Evolutionary conservation across 1,284 basidiomycete genomes (phyloP).

Genomic region (Boletus sp.): DNA sequence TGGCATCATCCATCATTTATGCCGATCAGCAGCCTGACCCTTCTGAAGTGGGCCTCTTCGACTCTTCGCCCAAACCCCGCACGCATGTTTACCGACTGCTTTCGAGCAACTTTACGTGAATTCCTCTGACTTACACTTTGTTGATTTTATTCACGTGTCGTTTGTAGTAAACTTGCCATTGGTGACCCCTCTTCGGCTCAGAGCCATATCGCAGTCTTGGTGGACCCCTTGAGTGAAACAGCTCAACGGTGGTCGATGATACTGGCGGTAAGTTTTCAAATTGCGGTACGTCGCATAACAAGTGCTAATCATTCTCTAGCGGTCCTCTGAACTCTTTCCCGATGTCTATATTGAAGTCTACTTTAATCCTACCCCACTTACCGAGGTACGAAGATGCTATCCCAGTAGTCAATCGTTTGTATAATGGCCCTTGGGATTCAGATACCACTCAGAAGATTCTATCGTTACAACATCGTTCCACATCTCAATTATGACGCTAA

Average conservation of each 20-base stretch:
- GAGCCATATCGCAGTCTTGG: slow-evolving; percentile 68
- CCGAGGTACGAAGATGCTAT: slow-evolving; percentile 51
- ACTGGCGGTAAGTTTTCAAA: slow-evolving; percentile 49
- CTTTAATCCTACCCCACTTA: slow-evolving; percentile 64
- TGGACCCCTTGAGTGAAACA: slow-evolving; percentile 83
- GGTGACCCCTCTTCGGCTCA: slow-evolving; percentile 68
- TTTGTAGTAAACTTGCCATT: slow-evolving; percentile 58
- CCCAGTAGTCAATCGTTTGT: background rate
- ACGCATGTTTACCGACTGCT: slow-evolving; percentile 58
- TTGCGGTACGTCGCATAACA: background rate
- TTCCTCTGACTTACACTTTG: slow-evolving; percentile 11
- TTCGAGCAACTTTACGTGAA: slow-evolving; percentile 62
- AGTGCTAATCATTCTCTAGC: slow-evolving; percentile 13
- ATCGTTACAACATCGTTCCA: slow-evolving; percentile 71
- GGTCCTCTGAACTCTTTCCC: slow-evolving; percentile 43
- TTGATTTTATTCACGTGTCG: slow-evolving; percentile 1
- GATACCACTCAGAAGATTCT: slow-evolving; percentile 94
- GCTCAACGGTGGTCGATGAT: slow-evolving; percentile 85
- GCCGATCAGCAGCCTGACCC: slow-evolving; percentile 65
- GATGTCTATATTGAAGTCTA: slow-evolving; percentile 70
- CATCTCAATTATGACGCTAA: slow-evolving; percentile 62
- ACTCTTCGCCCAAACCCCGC: slow-evolving; percentile 53
- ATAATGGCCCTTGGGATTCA: slow-evolving; percentile 29
- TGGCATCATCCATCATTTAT: slow-evolving; percentile 68
- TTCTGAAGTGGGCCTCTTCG: slow-evolving; percentile 70